Percentiles rank a stretch among this genome's conserved stretches.
phyloP scores from a whole-genome alignment of 805 yeast genomes.

The Saccharomyces cerevisiae region DNA sequence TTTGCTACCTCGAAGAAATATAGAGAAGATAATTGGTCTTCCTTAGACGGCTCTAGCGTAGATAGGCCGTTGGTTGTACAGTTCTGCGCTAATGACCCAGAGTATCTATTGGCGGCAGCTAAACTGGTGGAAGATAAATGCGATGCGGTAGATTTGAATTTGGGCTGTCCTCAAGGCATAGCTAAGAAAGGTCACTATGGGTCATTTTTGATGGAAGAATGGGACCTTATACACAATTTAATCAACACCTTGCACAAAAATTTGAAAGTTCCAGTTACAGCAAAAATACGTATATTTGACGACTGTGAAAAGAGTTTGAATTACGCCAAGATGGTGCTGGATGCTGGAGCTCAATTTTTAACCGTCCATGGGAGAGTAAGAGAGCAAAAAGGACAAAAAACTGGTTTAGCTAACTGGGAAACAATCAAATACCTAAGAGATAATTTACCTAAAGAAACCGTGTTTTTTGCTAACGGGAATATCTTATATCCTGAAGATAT shows the following conservation, averaged over 20 bases:
- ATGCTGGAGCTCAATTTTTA: constrained; percentile 91
- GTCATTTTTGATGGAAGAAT: constrained; percentile 92
- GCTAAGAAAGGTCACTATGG: constrained; percentile 95
- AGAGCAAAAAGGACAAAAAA: constrained; percentile 94
- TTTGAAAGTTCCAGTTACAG: constrained; percentile 82
- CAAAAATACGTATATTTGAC: constrained; percentile 85
- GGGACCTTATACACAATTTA: constrained; percentile 70
- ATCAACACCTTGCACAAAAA: constrained; percentile 68
- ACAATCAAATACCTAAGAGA: constrained; percentile 67
- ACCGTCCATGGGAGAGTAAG: constrained; percentile 94
- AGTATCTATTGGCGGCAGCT: constrained; percentile 74
- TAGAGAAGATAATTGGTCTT: constrained; percentile 63
- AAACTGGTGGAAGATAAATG: constrained; percentile 69
- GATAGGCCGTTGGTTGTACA: constrained; percentile 91
- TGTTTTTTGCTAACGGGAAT: constrained; percentile 91
- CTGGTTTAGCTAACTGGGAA: constrained; percentile 94
- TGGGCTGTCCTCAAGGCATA: constrained; percentile 98
- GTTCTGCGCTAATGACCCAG: constrained; percentile 95
- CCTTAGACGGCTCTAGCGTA: constrained; percentile 55
- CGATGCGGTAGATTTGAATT: constrained; percentile 91
- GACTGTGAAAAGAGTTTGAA: constrained; percentile 74
- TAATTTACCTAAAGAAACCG: constrained; percentile 68
- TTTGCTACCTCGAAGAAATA: constrained; percentile 82
- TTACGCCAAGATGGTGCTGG: constrained; percentile 81
- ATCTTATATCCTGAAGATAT: constrained; percentile 84